Percentiles rank a stretch among this genome's conserved stretches.
Conservation (phyloP, 805 yeast genomes). For the Suhomyces sp. region DNA sequence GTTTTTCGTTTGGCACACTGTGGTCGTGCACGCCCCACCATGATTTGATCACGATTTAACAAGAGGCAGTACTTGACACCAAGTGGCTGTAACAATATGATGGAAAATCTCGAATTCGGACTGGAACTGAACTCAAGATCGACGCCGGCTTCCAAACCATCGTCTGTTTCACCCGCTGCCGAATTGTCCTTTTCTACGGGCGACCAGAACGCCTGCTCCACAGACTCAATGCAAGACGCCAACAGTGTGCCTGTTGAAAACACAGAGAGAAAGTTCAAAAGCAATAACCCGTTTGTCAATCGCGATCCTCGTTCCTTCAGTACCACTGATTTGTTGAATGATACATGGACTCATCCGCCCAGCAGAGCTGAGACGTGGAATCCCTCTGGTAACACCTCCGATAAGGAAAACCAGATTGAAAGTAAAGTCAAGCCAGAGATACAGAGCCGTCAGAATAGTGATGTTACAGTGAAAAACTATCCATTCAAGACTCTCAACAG, state of each 20-base stretch:
- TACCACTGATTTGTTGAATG: not conserved
- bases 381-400: not conserved
- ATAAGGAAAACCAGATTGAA: not conserved
- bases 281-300: slow-evolving; percentile 10
- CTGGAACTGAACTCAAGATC: not conserved
- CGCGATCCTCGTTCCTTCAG: not conserved
- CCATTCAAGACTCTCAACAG: slow-evolving; percentile 66
- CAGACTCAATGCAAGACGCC: not conserved
- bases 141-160: not conserved
- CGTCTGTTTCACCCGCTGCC: not conserved
- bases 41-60: not conserved
- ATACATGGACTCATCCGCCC: not conserved
- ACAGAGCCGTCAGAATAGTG: not conserved
- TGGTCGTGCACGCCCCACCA: not conserved
- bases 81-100: not conserved
- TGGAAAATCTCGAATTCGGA: not conserved
- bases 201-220: not conserved
- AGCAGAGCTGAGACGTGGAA: not conserved
- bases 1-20: not conserved
- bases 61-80: not conserved
- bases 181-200: not conserved
- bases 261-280: not conserved
- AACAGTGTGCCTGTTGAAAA: not conserved
- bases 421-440: not conserved
- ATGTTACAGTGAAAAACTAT: slow-evolving; percentile 4